Base-by-base conservation (phyloP, 176 grass and related monocot genomes). In the Aegilops speltoides region DNA sequence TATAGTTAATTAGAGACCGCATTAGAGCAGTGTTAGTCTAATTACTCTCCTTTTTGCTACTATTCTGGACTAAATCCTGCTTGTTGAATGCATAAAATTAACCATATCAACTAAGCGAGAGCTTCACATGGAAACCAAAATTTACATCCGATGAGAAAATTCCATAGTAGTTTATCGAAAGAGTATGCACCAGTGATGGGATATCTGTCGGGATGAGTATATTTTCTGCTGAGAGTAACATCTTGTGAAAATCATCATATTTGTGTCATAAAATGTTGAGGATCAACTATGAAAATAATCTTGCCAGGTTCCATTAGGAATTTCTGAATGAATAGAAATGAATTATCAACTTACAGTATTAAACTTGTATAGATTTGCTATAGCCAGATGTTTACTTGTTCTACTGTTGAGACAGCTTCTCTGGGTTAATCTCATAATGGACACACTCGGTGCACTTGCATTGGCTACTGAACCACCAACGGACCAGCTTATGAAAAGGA, bases 391-490 rank as follows among this genome's bases (percentile, higher is more conserved):
- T 37, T 86, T 87, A 64, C 65, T 85, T 77, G 63, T 33, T 78
- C 71, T 72, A 78, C 67, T 85, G 57, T 34, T 86, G 11, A 87
- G 72, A 67, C 88, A 98, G 97, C 93, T 98, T 89, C 88, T 98
- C 37, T 98, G 97, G 97, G 94, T 98, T 75, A 98, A 98, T 82
- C 93, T 98, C 68, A 98, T 98, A 20, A 98, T 98, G 97, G 97
- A 98, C 82, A 98, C 97, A 41, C 97, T 98, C 77, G 97, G 97
- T 50, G 97, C 97, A 80, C 90, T 98, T 77, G 97, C 97, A 61
- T 95, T 98, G 89, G 97, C 97, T 19, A 98, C 97, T 24, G 97
- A 98, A 93, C 90, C 94, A 83, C 97, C 97, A 57, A 96, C 94
- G 10, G 91, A 98, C 77, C 77, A 93, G 48, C 92, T 94, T 73